Evolutionary conservation across 2,329 filamentous ascomycete genomes (phyloP).

Genomic region (Cytospora piceicola): DNA sequence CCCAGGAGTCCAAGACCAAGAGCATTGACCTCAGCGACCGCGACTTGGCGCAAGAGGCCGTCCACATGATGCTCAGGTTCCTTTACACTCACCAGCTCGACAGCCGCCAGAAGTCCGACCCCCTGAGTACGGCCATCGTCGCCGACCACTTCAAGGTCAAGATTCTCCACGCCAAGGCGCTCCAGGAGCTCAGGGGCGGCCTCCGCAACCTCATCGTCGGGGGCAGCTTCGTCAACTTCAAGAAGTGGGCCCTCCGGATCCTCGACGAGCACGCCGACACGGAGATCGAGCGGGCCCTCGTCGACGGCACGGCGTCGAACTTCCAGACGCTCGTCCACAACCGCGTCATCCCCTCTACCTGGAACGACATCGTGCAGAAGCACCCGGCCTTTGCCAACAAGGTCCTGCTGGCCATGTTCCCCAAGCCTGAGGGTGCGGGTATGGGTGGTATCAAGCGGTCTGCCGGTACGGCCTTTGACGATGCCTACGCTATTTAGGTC

Average conservation of each 20-base stretch:
- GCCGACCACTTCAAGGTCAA: slow-evolving; percentile 21
- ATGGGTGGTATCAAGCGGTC: background rate
- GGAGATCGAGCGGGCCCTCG: background rate
- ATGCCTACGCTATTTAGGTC: background rate
- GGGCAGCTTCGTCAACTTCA: background rate
- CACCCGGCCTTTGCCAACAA: slow-evolving; percentile 1
- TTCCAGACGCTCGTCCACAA: background rate
- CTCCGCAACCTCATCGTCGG: background rate
- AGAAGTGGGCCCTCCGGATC: background rate
- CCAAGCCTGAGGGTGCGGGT: background rate
- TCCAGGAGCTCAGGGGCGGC: background rate
- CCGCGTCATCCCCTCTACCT: background rate
- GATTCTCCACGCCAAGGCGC: background rate
- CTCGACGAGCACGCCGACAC: background rate
- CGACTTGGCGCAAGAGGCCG: background rate
- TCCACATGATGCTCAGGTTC: slow-evolving; percentile 7
- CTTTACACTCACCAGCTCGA: slow-evolving; percentile 10
- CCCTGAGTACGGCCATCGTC: background rate
- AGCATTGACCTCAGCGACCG: slow-evolving; percentile 7
- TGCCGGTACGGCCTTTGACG: slow-evolving; percentile 10
- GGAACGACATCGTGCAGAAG: background rate
- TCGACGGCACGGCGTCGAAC: slow-evolving; percentile 5
- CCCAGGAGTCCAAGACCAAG: slow-evolving; percentile 8
- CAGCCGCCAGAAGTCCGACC: background rate
- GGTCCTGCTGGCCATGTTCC: background rate